These are phyloP conservation scores for Rhizophagus clarus DNA, from an alignment of 192 early-diverging fungal genomes.

Conservation along the genomic window DNA sequence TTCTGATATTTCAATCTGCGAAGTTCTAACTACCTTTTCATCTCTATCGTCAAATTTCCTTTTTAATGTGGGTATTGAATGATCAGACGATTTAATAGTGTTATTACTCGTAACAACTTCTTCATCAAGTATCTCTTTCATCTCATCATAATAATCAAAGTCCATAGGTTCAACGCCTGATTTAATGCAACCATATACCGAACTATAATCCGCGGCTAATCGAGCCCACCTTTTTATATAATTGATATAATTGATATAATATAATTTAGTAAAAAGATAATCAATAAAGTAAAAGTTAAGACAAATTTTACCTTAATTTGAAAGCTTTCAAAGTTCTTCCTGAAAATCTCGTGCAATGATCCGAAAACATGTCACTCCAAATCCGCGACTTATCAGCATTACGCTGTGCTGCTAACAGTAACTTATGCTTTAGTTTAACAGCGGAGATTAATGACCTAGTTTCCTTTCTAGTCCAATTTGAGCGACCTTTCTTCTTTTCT, in stretches of 20 bases:
- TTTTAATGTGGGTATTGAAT: background rate
- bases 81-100: no score
- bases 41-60: background rate
- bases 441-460: background rate
- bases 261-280: background rate
- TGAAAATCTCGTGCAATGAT: background rate
- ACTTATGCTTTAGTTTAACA: background rate
- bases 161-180: background rate
- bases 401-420: background rate
- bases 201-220: background rate
- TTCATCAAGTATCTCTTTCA: background rate
- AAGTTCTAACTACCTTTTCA: background rate
- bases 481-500: background rate
- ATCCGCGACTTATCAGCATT: background rate
- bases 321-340: constrained; percentile 9
- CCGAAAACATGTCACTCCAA: constrained; percentile 9
- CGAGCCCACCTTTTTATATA: background rate
- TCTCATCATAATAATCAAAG: constrained; percentile 8
- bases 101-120: background rate
- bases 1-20: background rate
- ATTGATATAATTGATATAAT: background rate
- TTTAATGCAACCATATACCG: background rate
- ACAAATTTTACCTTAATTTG: background rate
- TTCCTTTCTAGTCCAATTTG: constrained; percentile 2
- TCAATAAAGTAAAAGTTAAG: background rate